Conservation (phyloP, 2,329 filamentous ascomycete species). For the Metarhizium brunneum region DNA sequence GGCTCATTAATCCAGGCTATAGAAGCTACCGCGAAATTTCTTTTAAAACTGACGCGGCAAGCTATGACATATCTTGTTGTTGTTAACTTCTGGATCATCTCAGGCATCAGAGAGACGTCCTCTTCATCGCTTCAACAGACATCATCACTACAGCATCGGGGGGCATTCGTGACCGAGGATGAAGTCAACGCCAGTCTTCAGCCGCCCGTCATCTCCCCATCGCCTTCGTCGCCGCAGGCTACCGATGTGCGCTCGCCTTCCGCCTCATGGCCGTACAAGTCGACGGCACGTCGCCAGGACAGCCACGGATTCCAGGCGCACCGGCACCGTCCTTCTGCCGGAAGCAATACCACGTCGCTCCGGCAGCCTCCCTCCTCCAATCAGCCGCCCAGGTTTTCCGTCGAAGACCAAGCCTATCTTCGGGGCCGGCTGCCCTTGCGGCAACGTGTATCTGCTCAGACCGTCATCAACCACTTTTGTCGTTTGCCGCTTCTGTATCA, state of each 20-base stretch:
- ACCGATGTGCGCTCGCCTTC: too few relatives aligned
- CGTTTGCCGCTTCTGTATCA: too few relatives aligned
- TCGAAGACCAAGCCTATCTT: background rate
- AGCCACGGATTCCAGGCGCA: too few relatives aligned
- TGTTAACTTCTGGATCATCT: background rate
- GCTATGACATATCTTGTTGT: background rate
- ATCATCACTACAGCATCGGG: background rate
- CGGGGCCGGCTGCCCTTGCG: background rate
- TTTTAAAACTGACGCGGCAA: background rate
- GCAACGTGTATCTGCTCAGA: background rate
- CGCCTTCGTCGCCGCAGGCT: too few relatives aligned
- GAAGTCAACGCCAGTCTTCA: too few relatives aligned
- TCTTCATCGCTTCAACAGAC: background rate
- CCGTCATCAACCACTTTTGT: background rate
- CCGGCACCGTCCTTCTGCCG: too few relatives aligned
- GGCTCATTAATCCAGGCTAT: background rate
- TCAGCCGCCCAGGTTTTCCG: background rate
- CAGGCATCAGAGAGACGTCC: background rate
- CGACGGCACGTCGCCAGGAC: too few relatives aligned
- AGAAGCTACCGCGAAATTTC: background rate
- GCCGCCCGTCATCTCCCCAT: too few relatives aligned
- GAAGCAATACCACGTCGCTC: too few relatives aligned
- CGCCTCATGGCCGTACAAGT: too few relatives aligned
- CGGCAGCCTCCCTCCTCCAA: background rate
- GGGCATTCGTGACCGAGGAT: too few relatives aligned